A percentile compares a stretch with the other conserved stretches of the same genome.
These are phyloP conservation scores for Melampsora americana DNA, from an alignment of 1,284 basidiomycete genomes.

Conservation along the genomic window DNA sequence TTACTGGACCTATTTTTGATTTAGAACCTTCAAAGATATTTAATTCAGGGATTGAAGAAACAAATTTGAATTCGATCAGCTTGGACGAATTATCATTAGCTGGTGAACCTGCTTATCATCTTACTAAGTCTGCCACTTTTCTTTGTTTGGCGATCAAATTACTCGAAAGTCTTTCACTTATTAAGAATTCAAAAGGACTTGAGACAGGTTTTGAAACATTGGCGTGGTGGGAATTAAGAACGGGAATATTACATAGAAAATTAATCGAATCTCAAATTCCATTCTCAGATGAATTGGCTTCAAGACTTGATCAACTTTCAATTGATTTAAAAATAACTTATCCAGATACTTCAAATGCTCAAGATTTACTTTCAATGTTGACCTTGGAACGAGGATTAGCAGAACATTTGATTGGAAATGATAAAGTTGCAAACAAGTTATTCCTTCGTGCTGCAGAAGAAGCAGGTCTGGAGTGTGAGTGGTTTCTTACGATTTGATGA, in stretches of 20 bases:
- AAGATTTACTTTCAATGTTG: constrained; percentile 28
- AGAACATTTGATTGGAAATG: constrained; percentile 51
- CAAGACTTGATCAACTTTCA: constrained; percentile 57
- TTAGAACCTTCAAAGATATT: constrained; percentile 52
- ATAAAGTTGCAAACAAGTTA: constrained; percentile 71
- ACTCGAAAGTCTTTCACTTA: constrained; percentile 36
- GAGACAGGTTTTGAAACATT: no score
- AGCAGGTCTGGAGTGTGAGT: constrained; percentile 67
- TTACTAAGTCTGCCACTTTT: constrained; percentile 67
- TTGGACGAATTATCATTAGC: constrained; percentile 74
- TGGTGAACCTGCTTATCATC: constrained; percentile 95
- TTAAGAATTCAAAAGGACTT: constrained; percentile 57
- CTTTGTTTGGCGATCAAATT: constrained; percentile 74
- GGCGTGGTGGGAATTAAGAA: constrained; percentile 70
- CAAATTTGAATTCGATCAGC: constrained; percentile 63
- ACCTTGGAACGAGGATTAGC: constrained; percentile 38
- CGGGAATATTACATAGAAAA: constrained; percentile 71
- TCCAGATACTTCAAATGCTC: not conserved
- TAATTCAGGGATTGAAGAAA: constrained; percentile 57
- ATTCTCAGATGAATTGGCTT: constrained; percentile 7
- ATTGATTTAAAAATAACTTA: constrained; percentile 53
- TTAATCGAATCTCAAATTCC: constrained; percentile 77
- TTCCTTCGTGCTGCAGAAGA: constrained; percentile 76
- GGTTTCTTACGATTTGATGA: not conserved
- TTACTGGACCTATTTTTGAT: constrained; percentile 83